Evolutionary conservation across 1,284 basidiomycete species (phyloP), one percentile per base, ranked within the genome.

Genomic region (Salmacisia buchloeana): DNA sequence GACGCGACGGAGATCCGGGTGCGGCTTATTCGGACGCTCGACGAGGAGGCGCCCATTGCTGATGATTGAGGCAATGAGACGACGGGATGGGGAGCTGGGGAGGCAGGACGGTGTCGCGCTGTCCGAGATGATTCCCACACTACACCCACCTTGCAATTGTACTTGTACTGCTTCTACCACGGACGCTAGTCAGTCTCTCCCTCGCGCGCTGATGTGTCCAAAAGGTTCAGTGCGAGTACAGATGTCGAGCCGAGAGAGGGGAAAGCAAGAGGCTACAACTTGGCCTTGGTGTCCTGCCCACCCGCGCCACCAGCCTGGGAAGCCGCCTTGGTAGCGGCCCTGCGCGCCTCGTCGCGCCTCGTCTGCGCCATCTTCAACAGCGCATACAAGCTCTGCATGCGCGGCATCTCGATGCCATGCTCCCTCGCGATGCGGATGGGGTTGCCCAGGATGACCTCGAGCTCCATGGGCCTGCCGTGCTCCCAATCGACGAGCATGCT

Each of bases 1-100:
- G 94, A 97, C 73, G 87, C 84, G 65, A 98, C 96, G 10, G 94
- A 97, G 81, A 89, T 99, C 69, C 86, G 90, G 60, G 94, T 99
- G 61, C 88, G 87, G 66, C 83, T 99, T 67, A 82, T 96, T 64
- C 90, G 92, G 79, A 89, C 94, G 78, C 82, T 98, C 68, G 94
- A 99, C 77, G 96, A 99, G 81, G 94, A 98, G 60, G 81, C 81
- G 25, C 81, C 81, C 1, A 72, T 74, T 29, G 80, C 78, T 0
- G 81, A 81, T 63, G 81, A 81, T 56, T 81, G 61, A 63, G 52
- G 0, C 7, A 23, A 45, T 6, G 43, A 13, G 6, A 7, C n/a
- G 10, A 23, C 43, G 43, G 18, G 21, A 45, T 33, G 46, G 13
- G 70, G 66, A 3, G 70, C 70, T 36, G 69, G 69, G n/a, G n/a